phyloP scores from a whole-genome alignment of 352 stramenopile genomes.

The Thalassiosira mediterranea region DNA sequence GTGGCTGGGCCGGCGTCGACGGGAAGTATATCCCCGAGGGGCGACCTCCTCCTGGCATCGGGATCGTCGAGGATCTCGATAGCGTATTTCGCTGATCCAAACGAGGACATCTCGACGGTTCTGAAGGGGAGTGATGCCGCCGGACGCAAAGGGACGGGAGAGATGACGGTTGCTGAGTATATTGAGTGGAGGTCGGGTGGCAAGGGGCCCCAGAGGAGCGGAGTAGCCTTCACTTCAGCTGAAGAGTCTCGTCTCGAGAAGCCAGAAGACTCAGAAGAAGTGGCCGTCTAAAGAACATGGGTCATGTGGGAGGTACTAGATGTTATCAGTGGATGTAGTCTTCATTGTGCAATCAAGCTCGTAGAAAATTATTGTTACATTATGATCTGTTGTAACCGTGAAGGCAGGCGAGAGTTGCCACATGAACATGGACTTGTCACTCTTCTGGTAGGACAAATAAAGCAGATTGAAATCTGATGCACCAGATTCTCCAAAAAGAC shows the following conservation, averaged over 20 bases:
- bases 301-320: not conserved
- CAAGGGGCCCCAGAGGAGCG: slow-evolving; percentile 36
- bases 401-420: too few relatives aligned
- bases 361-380: too few relatives aligned
- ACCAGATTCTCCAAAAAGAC: too few relatives aligned
- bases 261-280: not conserved
- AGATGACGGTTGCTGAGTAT: slow-evolving; percentile 61
- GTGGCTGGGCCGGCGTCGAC: slow-evolving; percentile 52
- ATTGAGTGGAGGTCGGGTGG: slow-evolving; percentile 62
- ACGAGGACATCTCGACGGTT: slow-evolving; percentile 42
- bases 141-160: not conserved
- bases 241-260: slow-evolving; percentile 34
- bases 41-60: slow-evolving; percentile 16
- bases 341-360: not conserved
- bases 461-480: too few relatives aligned
- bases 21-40: slow-evolving; percentile 10
- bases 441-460: too few relatives aligned
- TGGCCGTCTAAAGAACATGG: not conserved
- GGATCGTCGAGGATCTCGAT: slow-evolving; percentile 46
- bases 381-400: too few relatives aligned
- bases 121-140: slow-evolving; percentile 8
- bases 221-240: slow-evolving; percentile 53
- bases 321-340: not conserved
- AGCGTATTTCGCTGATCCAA: slow-evolving; percentile 75
- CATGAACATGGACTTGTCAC: too few relatives aligned